These are phyloP conservation scores for Fusarium tuaranense DNA, from an alignment of 2,329 filamentous ascomycete genomes.

Conservation along the genomic window DNA sequence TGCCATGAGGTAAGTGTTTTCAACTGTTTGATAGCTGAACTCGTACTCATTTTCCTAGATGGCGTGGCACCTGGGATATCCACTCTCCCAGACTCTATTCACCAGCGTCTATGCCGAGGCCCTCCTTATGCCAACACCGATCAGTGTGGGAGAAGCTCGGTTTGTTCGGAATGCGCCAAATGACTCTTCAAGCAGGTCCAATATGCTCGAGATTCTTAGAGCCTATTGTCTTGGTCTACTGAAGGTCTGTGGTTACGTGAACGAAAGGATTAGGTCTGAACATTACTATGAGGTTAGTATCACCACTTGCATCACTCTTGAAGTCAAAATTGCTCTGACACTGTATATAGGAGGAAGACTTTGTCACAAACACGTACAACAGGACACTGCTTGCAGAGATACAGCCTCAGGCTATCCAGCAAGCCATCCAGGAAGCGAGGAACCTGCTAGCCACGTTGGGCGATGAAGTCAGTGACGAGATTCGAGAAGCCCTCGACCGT, in stretches of 20 bases:
- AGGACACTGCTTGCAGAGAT: conserved; percentile 78
- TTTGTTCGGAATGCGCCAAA: conserved; percentile 61
- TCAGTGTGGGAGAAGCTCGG: conserved; percentile 71
- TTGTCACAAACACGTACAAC: conserved; percentile 91
- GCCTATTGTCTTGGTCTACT: conserved; percentile 89
- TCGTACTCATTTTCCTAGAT: conserved; percentile 66
- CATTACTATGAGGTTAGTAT: conserved; percentile 84
- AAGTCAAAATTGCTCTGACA: neutral
- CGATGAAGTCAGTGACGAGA: conserved; percentile 54
- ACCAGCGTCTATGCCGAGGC: conserved; percentile 92
- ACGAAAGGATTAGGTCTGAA: conserved; percentile 81
- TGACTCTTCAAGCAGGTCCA: conserved; percentile 49
- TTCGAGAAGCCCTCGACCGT: conserved; percentile 68
- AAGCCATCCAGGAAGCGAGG: conserved; percentile 66
- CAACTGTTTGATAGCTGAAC: too few relatives aligned
- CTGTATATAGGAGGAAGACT: conserved; percentile 84
- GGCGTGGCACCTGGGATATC: conserved; percentile 97
- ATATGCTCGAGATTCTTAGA: conserved; percentile 75
- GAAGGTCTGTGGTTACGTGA: conserved; percentile 85
- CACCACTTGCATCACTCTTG: neutral
- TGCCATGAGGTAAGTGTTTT: conserved; percentile 78
- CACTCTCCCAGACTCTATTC: conserved; percentile 92
- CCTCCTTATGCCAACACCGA: conserved; percentile 78
- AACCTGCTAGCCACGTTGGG: conserved; percentile 59
- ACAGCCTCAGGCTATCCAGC: conserved; percentile 65